Percentiles rank a stretch among this genome's conserved stretches.
These are phyloP conservation scores for Nemania sp. DNA, from an alignment of 2,329 filamentous ascomycete species.

Conservation along the genomic window DNA sequence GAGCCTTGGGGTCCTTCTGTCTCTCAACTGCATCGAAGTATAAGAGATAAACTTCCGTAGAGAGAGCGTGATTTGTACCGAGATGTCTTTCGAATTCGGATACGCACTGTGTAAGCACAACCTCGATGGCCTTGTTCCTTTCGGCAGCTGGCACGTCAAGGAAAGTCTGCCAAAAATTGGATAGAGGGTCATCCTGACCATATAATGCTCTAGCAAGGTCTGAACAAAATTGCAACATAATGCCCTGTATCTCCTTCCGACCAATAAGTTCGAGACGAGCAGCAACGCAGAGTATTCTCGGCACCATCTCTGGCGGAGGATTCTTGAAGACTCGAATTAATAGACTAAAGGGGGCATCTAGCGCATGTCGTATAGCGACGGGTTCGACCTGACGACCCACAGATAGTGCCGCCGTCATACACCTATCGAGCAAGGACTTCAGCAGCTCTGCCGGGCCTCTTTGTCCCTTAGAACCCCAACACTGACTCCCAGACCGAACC, in stretches of 20 bases:
- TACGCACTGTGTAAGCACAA: conserved; percentile 43
- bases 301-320: conserved; percentile 47
- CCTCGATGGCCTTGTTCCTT: conserved; percentile 40
- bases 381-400: conserved; percentile 47
- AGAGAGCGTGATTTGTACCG: conserved; percentile 44
- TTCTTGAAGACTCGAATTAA: conserved; percentile 48
- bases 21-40: conserved; percentile 47
- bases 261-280: conserved; percentile 44
- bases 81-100: conserved; percentile 43
- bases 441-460: conserved; percentile 46
- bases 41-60: conserved; percentile 46
- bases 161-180: conserved; percentile 46
- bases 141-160: conserved; percentile 42
- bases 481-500: conserved; percentile 42
- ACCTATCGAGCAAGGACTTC: conserved; percentile 47
- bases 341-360: conserved; percentile 47
- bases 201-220: conserved; percentile 44
- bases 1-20: conserved; percentile 41
- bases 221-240: conserved; percentile 47
- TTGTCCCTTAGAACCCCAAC: conserved; percentile 45
- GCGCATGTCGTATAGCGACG: conserved; percentile 41
- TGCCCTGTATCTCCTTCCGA: conserved; percentile 45
- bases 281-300: conserved; percentile 45
- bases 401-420: conserved; percentile 47
- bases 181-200: conserved; percentile 39